Evolutionary conservation across 768 basidiomycete genomes (phyloP).

Genomic region (Lentinus tigrinus): DNA sequence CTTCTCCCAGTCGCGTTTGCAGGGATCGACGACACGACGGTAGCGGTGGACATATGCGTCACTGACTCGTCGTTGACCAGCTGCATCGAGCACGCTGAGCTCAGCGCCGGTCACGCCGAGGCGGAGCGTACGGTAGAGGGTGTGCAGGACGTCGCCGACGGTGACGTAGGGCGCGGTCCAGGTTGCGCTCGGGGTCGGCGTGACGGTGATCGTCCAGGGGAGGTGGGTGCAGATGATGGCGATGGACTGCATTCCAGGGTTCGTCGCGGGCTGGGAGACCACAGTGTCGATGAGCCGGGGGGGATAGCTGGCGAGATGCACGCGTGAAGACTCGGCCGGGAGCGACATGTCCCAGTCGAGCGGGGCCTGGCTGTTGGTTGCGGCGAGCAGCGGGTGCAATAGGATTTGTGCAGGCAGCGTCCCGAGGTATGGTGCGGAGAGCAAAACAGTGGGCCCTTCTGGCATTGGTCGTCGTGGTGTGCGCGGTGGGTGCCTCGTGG

Average conservation of each 20-base stretch:
- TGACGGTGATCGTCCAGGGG: conserved; percentile 36
- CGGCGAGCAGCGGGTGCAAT: conserved; percentile 24
- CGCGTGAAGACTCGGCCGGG: conserved; percentile 1
- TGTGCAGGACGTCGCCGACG: conserved; percentile 48
- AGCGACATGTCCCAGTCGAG: conserved; percentile 16
- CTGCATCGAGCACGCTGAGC: conserved; percentile 34
- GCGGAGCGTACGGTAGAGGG: conserved; percentile 46
- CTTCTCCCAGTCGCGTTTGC: conserved; percentile 38
- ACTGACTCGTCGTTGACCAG: conserved; percentile 35
- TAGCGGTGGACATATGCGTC: conserved; percentile 44
- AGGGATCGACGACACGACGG: conserved; percentile 30
- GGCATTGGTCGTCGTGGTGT: conserved; percentile 5
- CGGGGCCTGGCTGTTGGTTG: conserved; percentile 1
- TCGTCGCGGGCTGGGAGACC: conserved; percentile 30
- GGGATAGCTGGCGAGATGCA: background rate
- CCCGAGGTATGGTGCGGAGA: conserved; percentile 6
- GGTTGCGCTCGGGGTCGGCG: conserved; percentile 8
- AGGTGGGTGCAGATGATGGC: conserved; percentile 30
- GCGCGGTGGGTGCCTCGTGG: conserved; percentile 20
- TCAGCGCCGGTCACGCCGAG: conserved; percentile 39
- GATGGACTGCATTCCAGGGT: conserved; percentile 29
- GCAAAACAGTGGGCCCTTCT: background rate
- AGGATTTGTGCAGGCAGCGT: conserved; percentile 1
- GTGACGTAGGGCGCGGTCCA: conserved; percentile 30
- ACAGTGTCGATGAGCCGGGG: conserved; percentile 1